Conservation (phyloP, 352 stramenopile species). For the Pilasporangium apinafurcum region DNA sequence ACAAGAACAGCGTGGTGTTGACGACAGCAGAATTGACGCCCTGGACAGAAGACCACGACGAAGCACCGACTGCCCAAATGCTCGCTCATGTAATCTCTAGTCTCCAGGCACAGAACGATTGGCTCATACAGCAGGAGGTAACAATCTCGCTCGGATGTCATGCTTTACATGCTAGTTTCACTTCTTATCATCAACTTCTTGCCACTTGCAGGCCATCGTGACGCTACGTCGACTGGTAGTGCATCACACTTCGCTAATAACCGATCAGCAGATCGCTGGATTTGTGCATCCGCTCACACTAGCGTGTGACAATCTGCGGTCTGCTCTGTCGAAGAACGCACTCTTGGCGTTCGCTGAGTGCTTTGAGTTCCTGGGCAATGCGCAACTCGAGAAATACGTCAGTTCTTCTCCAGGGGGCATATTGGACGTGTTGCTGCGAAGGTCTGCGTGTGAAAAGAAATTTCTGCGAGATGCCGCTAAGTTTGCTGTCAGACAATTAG, state of each 20-base stretch:
- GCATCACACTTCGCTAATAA: constrained; percentile 28
- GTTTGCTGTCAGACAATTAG: constrained; percentile 29
- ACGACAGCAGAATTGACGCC: constrained; percentile 30
- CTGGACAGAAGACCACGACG: constrained; percentile 8
- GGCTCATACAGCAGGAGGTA: constrained; percentile 61
- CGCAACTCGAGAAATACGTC: constrained; percentile 12
- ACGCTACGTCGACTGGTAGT: constrained; percentile 44
- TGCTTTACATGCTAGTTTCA: not conserved
- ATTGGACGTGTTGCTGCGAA: constrained; percentile 50
- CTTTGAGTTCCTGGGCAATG: constrained; percentile 31
- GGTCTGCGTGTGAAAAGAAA: constrained; percentile 64
- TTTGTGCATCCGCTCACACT: constrained; percentile 28
- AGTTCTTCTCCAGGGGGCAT: constrained; percentile 12
- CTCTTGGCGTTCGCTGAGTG: constrained; percentile 54
- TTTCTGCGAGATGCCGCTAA: constrained; percentile 59
- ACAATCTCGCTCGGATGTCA: too few species aligned
- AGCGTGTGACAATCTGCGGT: constrained; percentile 60
- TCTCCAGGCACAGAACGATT: constrained; percentile 34
- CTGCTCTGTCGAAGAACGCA: constrained; percentile 63
- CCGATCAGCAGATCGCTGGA: constrained; percentile 9
- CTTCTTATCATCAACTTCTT: not conserved
- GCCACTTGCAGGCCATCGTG: constrained; percentile 38
- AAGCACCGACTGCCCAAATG: not conserved
- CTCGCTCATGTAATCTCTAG: constrained; percentile 15
- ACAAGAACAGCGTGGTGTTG: constrained; percentile 37